Evolutionary conservation across 208 protist genomes (phyloP).

Genomic region (Trypanosoma boissoni): DNA sequence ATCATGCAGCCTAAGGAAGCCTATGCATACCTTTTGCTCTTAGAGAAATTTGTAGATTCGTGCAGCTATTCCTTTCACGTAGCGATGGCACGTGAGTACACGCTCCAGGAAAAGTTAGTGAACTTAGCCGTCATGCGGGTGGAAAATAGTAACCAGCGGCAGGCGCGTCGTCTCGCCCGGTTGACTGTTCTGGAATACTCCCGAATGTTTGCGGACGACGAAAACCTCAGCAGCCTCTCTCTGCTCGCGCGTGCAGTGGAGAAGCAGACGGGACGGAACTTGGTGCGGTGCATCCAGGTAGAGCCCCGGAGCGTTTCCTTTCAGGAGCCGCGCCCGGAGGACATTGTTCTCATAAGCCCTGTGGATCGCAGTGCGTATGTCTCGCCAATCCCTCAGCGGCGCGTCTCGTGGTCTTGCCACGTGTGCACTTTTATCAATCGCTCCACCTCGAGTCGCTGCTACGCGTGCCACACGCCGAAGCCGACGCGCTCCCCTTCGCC

Average conservation of each 20-base stretch:
- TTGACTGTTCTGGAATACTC: conserved; percentile 85
- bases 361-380: conserved; percentile 21
- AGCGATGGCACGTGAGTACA: conserved; percentile 46
- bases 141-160: conserved; percentile 50
- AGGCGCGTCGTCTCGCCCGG: conserved; percentile 55
- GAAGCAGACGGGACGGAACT: conserved; percentile 52
- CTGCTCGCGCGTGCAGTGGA: conserved; percentile 54
- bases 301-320: conserved; percentile 61
- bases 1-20: conserved; percentile 28
- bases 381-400: conserved; percentile 29
- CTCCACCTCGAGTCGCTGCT: conserved; percentile 40
- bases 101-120: conserved; percentile 65
- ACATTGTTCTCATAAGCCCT: conserved; percentile 71
- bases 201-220: conserved; percentile 79
- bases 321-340: conserved; percentile 40
- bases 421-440: conserved; percentile 76
- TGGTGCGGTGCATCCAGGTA: conserved; percentile 82
- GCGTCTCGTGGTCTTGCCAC: conserved; percentile 54
- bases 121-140: conserved; percentile 44
- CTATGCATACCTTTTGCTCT: conserved; percentile 52
- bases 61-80: conserved; percentile 79
- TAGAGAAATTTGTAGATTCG: conserved; percentile 71
- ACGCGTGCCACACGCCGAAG: conserved; percentile 52
- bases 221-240: conserved; percentile 49
- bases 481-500: background rate